Conservation (phyloP, 768 basidiomycete genomes). For the Cystobasidium onofrii region DNA sequence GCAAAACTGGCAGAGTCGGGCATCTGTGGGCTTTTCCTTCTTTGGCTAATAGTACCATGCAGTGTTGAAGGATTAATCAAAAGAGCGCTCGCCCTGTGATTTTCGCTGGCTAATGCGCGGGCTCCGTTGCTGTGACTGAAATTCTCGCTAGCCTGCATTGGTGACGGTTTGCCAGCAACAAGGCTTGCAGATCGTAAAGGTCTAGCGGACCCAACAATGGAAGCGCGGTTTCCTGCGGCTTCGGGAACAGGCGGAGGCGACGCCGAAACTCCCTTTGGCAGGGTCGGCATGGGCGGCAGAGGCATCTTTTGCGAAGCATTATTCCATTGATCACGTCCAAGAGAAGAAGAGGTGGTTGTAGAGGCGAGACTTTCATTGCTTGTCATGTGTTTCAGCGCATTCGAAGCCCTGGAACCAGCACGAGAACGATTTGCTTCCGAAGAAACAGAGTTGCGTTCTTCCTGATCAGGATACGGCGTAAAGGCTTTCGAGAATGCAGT, state of each 20-base stretch:
- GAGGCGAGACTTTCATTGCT: constrained; percentile 22
- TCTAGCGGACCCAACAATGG: neutral
- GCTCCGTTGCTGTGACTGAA: neutral
- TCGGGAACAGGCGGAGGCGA: neutral
- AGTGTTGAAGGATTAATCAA: constrained; percentile 57
- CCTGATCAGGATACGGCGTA: neutral
- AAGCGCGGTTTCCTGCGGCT: neutral
- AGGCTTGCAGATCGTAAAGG: constrained; percentile 11
- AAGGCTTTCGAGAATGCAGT: neutral
- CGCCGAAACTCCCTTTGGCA: neutral
- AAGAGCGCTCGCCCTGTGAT: neutral
- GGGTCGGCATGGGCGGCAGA: neutral
- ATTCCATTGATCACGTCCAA: neutral
- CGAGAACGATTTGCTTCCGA: neutral
- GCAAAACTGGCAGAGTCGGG: neutral
- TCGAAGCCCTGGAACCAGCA: constrained; percentile 2
- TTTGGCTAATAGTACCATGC: constrained; percentile 62
- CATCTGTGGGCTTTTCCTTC: constrained; percentile 62
- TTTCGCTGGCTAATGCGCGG: neutral
- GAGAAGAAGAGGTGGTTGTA: neutral
- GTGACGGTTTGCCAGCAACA: neutral
- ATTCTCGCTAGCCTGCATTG: neutral
- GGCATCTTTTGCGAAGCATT: neutral
- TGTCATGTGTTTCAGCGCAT: constrained; percentile 1
- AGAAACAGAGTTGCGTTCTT: neutral